These are phyloP conservation scores for Rhizopogon roseolus DNA, from an alignment of 768 basidiomycete genomes.

Conservation along the genomic window DNA sequence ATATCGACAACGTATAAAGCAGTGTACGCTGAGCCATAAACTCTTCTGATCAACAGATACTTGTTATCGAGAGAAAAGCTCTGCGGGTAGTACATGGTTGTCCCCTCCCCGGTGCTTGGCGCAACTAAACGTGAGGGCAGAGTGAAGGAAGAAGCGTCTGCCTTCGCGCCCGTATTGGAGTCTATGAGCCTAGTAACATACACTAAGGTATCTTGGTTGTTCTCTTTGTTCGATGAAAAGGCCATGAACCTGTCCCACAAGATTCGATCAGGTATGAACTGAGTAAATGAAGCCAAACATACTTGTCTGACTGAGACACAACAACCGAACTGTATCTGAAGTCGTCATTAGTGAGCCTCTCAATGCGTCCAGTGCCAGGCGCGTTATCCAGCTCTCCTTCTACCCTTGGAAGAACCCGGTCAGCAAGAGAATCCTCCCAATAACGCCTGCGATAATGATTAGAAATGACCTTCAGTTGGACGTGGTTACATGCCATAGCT, in stretches of 20 bases:
- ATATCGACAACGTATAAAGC: conserved; percentile 30
- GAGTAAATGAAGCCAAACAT: conserved; percentile 1
- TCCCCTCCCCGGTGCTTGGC: conserved; percentile 24
- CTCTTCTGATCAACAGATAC: conserved; percentile 28
- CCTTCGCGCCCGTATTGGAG: conserved; percentile 27
- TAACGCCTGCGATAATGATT: conserved; percentile 27
- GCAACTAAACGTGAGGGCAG: conserved; percentile 31
- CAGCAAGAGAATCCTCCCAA: conserved; percentile 32
- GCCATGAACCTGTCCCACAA: conserved; percentile 27
- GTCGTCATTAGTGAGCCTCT: conserved; percentile 36
- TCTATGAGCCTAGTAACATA: conserved; percentile 27
- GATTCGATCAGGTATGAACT: neutral
- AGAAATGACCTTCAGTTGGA: neutral
- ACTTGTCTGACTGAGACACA: conserved; percentile 35
- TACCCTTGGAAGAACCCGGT: conserved; percentile 26
- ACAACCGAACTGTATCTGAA: conserved; percentile 25
- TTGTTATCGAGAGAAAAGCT: conserved; percentile 36
- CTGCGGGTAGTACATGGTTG: conserved; percentile 25
- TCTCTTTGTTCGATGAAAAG: conserved; percentile 38
- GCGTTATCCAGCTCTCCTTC: conserved; percentile 33
- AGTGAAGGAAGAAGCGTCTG: conserved; percentile 22
- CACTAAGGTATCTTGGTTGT: conserved; percentile 31
- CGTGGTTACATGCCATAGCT: conserved; percentile 30
- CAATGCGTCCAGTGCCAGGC: conserved; percentile 35
- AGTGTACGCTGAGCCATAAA: conserved; percentile 22